phyloP scores from a whole-genome alignment of 2,329 filamentous ascomycete species.

The Alternaria incomplexa region DNA sequence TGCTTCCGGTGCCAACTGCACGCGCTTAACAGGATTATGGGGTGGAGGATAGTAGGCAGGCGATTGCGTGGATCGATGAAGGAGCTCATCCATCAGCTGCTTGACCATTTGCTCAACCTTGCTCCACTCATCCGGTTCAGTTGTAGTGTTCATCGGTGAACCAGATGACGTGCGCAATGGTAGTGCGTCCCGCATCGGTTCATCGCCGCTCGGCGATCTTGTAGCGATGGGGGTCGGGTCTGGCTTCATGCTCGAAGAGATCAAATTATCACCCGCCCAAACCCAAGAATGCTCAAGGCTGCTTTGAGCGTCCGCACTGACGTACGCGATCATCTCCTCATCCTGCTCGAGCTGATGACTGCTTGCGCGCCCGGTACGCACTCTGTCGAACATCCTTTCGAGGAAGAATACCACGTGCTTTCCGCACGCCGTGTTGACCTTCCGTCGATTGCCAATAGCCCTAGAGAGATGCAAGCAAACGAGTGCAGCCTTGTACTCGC shows the following conservation, averaged over 20 bases:
- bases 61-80: conserved; percentile 31
- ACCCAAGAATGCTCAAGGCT: conserved; percentile 81
- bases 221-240: conserved; percentile 7
- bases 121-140: conserved; percentile 83
- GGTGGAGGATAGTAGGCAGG: conserved; percentile 44
- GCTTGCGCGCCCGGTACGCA: conserved; percentile 51
- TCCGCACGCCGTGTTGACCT: conserved; percentile 78
- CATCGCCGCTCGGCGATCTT: conserved; percentile 27
- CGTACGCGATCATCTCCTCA: conserved; percentile 87
- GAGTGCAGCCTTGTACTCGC: conserved; percentile 74
- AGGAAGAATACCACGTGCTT: conserved; percentile 84
- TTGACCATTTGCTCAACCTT: conserved; percentile 70
- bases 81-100: conserved; percentile 59
- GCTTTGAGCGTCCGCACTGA: conserved; percentile 84
- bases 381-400: conserved; percentile 65
- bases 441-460: conserved; percentile 72
- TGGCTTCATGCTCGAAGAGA: conserved; percentile 5
- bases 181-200: conserved; percentile 49
- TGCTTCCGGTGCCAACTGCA: conserved; percentile 40
- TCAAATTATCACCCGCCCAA: conserved; percentile 64
- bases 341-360: conserved; percentile 64
- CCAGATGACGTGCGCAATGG: conserved; percentile 58
- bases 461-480: conserved; percentile 75
- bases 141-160: conserved; percentile 62
- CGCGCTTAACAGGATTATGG: conserved; percentile 47